Base-by-base conservation (phyloP, 352 stramenopile species). In the Globisporangium iwayamae region DNA sequence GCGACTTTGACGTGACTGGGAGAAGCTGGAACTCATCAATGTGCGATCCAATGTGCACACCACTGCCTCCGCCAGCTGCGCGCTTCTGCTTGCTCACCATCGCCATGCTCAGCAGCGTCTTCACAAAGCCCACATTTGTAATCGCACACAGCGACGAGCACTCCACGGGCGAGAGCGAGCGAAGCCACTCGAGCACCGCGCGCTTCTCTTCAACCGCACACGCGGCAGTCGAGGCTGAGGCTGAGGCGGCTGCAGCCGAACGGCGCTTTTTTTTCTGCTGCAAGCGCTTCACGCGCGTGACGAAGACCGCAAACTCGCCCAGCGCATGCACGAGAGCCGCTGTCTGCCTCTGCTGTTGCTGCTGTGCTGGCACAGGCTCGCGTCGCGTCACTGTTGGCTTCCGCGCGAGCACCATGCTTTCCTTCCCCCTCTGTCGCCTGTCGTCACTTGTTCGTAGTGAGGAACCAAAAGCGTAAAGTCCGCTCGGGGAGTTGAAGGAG, bases 41-140 rank as follows among this genome's bases (percentile, higher is more conserved):
- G 11, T 38, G 22, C 46, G 60, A 59, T n/a, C 58, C 36, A 30
- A 66, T 50, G 41, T 50, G 28, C 18, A 51, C 60, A n/a, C 43
- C 45, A 4, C 11, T n/a, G n/a, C 41, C n/a, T 7, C 25, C 34
- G 6, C 28, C 20, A 20, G 11, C 10, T 13, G 13, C 18, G 3
- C 52, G 65, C 25, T 61, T 65, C 46, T 60, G 47, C 10, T 41
- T 57, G 48, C 50, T 62, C 32, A 52, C 54, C 66, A 83, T 80
- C 34, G 68, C 76, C 83, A 94, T 93, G 50, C 77, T 73, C 64
- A 94, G 69, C 55, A 93, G 62, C 14, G 85, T 91, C 67, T 93
- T 93, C 39, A 93, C 86, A 60, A 94, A 93, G 6, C 74, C 69
- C 6, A 67, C 74, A 50, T 94, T 83, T 18, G 83, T 78, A 25